These are phyloP conservation scores for Pistacia vera DNA, from an alignment of 345 rosid genomes.

Conservation along the genomic window DNA sequence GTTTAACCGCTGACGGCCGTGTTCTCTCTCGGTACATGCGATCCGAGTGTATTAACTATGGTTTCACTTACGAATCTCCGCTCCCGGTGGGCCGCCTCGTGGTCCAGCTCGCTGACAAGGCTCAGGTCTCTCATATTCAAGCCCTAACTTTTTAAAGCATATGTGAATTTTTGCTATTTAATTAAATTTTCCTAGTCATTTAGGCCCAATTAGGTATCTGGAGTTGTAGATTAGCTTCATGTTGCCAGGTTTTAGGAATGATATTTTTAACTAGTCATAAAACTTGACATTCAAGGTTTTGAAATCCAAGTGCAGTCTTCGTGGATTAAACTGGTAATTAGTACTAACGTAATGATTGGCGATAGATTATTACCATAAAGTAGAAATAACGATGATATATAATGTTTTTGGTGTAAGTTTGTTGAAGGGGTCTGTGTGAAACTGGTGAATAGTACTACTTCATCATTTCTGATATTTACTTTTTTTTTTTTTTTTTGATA, in stretches of 20 bases:
- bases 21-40: constrained; percentile 97
- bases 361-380: too few species aligned
- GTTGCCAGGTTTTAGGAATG: background rate
- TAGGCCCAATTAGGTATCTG: too few species aligned
- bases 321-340: background rate
- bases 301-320: background rate
- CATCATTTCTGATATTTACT: background rate
- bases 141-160: constrained; percentile 2
- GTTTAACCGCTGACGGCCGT: constrained; percentile 97
- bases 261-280: background rate
- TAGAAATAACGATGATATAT: background rate
- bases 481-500: too few species aligned
- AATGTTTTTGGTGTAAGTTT: too few species aligned
- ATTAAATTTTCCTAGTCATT: background rate
- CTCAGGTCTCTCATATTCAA: constrained; percentile 60
- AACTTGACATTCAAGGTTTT: background rate
- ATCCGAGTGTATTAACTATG: constrained; percentile 86
- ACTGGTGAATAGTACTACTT: background rate
- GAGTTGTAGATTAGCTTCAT: background rate
- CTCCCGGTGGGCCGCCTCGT: constrained; percentile 97
- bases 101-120: constrained; percentile 95
- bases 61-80: constrained; percentile 88
- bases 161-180: background rate
- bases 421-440: background rate
- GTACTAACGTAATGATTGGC: too few species aligned